Evolutionary conservation across 768 basidiomycete species (phyloP).

Genomic region (Calocera cornea): DNA sequence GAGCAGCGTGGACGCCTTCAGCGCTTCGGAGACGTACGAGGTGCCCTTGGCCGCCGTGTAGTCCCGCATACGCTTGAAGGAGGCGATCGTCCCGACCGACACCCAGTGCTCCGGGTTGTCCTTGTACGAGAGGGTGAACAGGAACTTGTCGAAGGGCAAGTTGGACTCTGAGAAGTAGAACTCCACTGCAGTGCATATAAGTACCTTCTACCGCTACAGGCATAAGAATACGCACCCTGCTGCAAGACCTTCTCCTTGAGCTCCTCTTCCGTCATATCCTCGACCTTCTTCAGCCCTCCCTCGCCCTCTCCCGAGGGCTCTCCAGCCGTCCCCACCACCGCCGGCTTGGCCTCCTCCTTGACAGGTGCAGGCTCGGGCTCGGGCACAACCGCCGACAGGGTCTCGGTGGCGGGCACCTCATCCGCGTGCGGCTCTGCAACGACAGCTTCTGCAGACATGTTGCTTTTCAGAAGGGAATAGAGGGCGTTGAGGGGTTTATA

Average conservation of each 20-base stretch:
- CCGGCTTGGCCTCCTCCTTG: background rate
- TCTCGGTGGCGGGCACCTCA: background rate
- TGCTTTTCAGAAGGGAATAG: background rate
- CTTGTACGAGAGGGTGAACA: slow-evolving; percentile 75
- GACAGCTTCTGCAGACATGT: background rate
- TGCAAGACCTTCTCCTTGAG: slow-evolving; percentile 7
- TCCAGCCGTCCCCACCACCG: background rate
- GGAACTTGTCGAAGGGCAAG: slow-evolving; percentile 70
- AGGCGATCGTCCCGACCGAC: slow-evolving; percentile 68
- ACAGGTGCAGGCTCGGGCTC: background rate
- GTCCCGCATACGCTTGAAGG: slow-evolving; percentile 91
- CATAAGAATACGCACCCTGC: slow-evolving; percentile 6
- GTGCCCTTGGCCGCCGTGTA: slow-evolving; percentile 39
- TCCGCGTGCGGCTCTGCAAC: background rate
- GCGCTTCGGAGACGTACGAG: slow-evolving; percentile 56
- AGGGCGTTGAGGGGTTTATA: no score
- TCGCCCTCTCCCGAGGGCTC: background rate
- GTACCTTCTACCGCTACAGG: background rate
- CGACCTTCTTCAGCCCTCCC: background rate
- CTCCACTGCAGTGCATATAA: slow-evolving; percentile 44
- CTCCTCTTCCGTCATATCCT: slow-evolving; percentile 7
- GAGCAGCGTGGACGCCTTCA: slow-evolving; percentile 39
- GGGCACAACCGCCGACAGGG: background rate
- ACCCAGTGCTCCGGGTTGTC: slow-evolving; percentile 81
- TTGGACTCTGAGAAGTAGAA: slow-evolving; percentile 98